Conservation (phyloP, 176 grass and related monocot species). For the Saccharum officinarum region DNA sequence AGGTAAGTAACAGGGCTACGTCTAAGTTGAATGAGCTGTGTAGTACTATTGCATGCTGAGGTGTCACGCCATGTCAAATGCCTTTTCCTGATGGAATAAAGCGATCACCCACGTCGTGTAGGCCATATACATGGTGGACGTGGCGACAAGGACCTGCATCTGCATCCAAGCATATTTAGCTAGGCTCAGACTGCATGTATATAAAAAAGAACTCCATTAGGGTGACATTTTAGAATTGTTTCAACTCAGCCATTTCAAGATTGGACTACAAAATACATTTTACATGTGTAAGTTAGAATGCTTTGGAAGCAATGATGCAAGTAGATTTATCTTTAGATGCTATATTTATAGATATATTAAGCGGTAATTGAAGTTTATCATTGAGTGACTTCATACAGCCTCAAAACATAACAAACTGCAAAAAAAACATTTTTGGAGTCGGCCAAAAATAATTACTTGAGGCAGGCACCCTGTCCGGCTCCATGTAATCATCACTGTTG, state of each 20-base stretch:
- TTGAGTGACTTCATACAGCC: no score
- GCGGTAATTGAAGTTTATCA: not conserved
- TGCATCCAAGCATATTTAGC: no score
- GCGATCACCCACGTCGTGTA: not conserved
- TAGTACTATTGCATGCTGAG: not conserved
- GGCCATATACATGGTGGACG: not conserved
- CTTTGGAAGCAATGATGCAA: no score
- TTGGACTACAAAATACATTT: no score
- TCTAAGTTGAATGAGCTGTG: not conserved
- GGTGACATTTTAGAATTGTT: not conserved
- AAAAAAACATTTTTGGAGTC: no score
- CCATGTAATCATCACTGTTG: no score
- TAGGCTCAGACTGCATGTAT: not conserved
- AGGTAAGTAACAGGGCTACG: constrained; percentile 4
- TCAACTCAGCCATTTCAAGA: no score
- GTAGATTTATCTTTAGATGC: no score
- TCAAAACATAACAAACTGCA: not conserved
- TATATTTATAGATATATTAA: not conserved
- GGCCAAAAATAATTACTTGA: no score
- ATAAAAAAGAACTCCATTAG: not conserved
- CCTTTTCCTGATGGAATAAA: constrained; percentile 18
- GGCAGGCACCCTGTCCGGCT: no score
- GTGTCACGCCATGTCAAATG: constrained; percentile 23
- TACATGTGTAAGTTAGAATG: no score
- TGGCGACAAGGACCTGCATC: not conserved